These are phyloP conservation scores for Cercis canadensis DNA, from an alignment of 306 rosid genomes.

Conservation along the genomic window DNA sequence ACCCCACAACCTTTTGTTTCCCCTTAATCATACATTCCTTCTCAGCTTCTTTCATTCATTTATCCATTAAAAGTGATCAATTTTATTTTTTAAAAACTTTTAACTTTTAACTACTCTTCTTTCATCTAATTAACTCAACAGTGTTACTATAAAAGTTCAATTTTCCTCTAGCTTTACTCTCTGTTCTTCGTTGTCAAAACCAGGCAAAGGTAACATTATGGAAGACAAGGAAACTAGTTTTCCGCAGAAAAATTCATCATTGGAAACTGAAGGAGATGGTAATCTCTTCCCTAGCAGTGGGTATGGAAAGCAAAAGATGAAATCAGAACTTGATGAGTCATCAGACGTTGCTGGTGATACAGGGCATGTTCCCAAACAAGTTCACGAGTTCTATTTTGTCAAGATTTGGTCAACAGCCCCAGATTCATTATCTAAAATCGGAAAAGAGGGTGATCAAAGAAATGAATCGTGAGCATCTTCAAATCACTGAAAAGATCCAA, in stretches of 20 bases:
- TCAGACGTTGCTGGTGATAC: not conserved
- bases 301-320: not conserved
- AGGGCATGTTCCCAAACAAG: not conserved
- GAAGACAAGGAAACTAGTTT: conserved; percentile 21
- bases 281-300: not conserved
- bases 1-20: not conserved
- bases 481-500: too few relatives aligned
- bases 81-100: too few relatives aligned
- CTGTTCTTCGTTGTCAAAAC: not conserved
- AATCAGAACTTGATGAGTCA: conserved; percentile 16
- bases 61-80: too few relatives aligned
- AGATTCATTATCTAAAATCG: too few relatives aligned
- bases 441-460: too few relatives aligned
- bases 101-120: too few relatives aligned
- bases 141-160: not conserved
- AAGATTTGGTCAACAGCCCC: not conserved
- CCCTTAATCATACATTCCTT: not conserved
- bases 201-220: not conserved
- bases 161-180: not conserved
- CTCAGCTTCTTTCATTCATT: not conserved
- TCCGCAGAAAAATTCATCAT: not conserved
- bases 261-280: conserved; percentile 1
- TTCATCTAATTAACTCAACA: too few relatives aligned
- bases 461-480: too few relatives aligned
- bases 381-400: not conserved